phyloP scores from a whole-genome alignment of 2,329 filamentous ascomycete genomes.

The Aspergillus aculeatus region DNA sequence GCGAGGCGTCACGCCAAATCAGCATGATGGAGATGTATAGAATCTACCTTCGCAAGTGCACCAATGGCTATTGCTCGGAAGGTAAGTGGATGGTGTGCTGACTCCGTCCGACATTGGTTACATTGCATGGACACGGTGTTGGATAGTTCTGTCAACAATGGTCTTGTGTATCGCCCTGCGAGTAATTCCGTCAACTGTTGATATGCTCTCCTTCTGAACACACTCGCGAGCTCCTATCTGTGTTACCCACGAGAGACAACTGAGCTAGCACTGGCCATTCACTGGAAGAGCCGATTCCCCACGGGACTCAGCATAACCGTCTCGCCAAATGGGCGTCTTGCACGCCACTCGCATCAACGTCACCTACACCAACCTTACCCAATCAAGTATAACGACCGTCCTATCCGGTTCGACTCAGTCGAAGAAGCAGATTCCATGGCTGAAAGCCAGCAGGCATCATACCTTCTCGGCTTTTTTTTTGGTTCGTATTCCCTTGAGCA shows the following conservation, averaged over 20 bases:
- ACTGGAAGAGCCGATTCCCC: not conserved
- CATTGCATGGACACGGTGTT: slow-evolving; percentile 18
- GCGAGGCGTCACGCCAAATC: not conserved
- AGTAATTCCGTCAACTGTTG: not conserved
- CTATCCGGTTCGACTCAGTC: not conserved
- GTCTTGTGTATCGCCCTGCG: slow-evolving; percentile 6
- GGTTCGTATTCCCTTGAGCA: not conserved
- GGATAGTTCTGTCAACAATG: slow-evolving; percentile 4
- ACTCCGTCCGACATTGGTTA: slow-evolving; percentile 17
- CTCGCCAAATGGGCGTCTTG: not conserved
- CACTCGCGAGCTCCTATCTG: not conserved
- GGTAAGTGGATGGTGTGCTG: slow-evolving; percentile 6
- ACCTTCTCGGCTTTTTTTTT: slow-evolving; percentile 4
- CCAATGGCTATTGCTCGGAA: not conserved
- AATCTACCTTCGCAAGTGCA: not conserved
- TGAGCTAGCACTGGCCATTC: not conserved
- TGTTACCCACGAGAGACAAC: not conserved
- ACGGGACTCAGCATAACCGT: not conserved
- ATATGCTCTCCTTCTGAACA: not conserved
- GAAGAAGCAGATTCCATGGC: not conserved
- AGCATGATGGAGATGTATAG: not conserved
- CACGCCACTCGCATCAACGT: not conserved
- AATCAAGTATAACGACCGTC: slow-evolving; percentile 5
- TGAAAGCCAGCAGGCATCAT: not conserved
- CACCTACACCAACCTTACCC: not conserved